Evolutionary conservation across 306 rosid genomes (phyloP).

Genomic region (Heteromeles arbutifolia): DNA sequence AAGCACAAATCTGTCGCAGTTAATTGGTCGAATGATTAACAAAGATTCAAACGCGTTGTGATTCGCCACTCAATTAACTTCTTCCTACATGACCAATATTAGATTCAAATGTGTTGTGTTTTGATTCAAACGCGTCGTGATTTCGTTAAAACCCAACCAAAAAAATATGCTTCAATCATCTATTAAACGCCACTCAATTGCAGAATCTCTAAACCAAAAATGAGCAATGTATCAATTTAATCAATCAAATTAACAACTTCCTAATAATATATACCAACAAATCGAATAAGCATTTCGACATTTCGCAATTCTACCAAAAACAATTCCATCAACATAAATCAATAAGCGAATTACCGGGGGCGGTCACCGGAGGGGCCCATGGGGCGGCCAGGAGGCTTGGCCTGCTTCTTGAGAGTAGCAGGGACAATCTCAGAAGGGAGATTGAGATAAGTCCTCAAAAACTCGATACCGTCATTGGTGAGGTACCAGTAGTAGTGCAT

Average conservation of each 20-base stretch:
- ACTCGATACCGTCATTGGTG: slow-evolving; percentile 89
- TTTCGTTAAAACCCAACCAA: background rate
- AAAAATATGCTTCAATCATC: background rate
- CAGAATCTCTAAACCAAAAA: background rate
- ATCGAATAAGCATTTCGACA: too few relatives aligned
- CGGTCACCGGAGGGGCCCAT: slow-evolving; percentile 79
- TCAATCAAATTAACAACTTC: background rate
- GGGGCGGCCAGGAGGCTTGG: slow-evolving; percentile 66
- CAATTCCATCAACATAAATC: too few relatives aligned
- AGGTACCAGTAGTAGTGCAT: slow-evolving; percentile 94
- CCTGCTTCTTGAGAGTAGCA: slow-evolving; percentile 75
- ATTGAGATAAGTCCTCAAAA: slow-evolving; percentile 72
- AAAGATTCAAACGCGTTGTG: background rate
- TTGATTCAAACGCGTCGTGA: background rate
- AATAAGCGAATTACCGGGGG: slow-evolving; percentile 46
- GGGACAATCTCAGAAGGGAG: slow-evolving; percentile 94
- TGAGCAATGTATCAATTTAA: background rate
- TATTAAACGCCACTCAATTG: background rate
- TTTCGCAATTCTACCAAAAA: too few relatives aligned
- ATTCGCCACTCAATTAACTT: background rate
- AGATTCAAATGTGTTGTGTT: background rate
- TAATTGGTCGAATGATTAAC: background rate
- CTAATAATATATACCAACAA: too few relatives aligned
- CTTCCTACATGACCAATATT: background rate
- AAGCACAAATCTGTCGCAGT: background rate